These are phyloP conservation scores for Eimeria tenella DNA, from an alignment of 169 alveolate genomes.

Conservation along the genomic window DNA sequence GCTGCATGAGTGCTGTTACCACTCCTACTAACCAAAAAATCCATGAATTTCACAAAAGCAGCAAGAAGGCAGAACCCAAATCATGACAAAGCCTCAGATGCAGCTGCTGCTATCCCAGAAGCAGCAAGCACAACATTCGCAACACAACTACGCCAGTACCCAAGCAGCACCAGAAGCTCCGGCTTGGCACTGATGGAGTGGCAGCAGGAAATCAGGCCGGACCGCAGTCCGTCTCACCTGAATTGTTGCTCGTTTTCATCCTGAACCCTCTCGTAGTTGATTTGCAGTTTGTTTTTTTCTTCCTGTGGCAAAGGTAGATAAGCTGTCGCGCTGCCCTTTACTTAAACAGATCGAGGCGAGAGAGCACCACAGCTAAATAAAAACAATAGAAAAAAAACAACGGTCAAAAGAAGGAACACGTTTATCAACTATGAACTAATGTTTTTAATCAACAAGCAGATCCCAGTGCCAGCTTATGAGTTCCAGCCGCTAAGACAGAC, in stretches of 20 bases:
- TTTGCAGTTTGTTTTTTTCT: conserved; percentile 16
- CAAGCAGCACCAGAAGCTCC: conserved; percentile 33
- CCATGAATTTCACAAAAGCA: too few species aligned
- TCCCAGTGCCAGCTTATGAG: too few species aligned
- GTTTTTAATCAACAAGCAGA: not conserved
- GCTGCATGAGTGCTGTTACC: not conserved
- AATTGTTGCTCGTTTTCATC: conserved; percentile 47
- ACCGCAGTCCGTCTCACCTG: not conserved
- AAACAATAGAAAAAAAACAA: not conserved
- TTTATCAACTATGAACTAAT: not conserved
- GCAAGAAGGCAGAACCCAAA: not conserved
- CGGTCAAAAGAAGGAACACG: not conserved
- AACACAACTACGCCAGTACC: not conserved
- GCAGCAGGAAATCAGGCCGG: not conserved
- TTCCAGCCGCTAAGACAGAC: not conserved
- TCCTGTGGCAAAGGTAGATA: not conserved
- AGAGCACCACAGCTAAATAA: not conserved
- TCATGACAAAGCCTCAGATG: not conserved
- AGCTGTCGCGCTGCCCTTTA: not conserved
- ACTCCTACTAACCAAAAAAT: not conserved
- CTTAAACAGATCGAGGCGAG: not conserved
- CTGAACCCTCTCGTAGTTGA: conserved; percentile 1
- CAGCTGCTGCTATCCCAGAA: not conserved
- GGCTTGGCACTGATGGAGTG: not conserved
- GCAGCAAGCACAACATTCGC: not conserved